phyloP scores from a whole-genome alignment of 208 protist genomes.

The Lotmaria passim region DNA sequence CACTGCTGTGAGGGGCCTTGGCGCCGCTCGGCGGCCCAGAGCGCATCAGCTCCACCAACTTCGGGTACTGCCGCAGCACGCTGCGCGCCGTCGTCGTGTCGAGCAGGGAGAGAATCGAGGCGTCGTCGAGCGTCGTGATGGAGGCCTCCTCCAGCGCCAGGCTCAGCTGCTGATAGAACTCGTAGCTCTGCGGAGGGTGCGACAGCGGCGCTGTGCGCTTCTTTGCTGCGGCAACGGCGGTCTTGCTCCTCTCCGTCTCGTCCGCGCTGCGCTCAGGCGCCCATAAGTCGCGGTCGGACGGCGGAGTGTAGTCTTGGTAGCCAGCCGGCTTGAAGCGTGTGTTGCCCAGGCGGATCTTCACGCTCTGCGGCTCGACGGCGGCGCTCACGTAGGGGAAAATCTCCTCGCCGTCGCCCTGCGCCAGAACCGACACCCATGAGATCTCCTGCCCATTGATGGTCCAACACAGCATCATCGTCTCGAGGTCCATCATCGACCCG shows the following conservation, averaged over 20 bases:
- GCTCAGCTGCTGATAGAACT: slow-evolving; percentile 82
- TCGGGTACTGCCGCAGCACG: slow-evolving; percentile 45
- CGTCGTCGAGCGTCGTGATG: slow-evolving; percentile 38
- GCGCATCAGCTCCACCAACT: slow-evolving; percentile 14
- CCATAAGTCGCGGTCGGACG: slow-evolving; percentile 39
- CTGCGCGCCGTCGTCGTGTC: slow-evolving; percentile 28
- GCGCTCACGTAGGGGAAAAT: slow-evolving; percentile 92
- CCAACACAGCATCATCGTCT: slow-evolving; percentile 87
- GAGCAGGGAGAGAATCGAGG: slow-evolving; percentile 32
- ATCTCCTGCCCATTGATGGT: slow-evolving; percentile 85
- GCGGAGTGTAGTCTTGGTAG: slow-evolving; percentile 75
- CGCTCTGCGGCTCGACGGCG: slow-evolving; percentile 53
- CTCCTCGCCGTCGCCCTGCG: slow-evolving; percentile 72
- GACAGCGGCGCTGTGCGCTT: not conserved
- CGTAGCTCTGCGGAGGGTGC: slow-evolving; percentile 53
- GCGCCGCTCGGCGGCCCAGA: not conserved
- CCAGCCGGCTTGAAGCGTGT: slow-evolving; percentile 81
- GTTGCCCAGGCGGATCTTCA: slow-evolving; percentile 74
- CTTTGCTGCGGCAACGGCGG: slow-evolving; percentile 12
- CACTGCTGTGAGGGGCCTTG: too few species aligned
- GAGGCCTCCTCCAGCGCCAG: slow-evolving; percentile 52
- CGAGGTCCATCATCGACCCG: slow-evolving; percentile 82
- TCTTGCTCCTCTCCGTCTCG: not conserved
- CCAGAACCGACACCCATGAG: slow-evolving; percentile 76
- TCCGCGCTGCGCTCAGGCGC: slow-evolving; percentile 1